phyloP scores from a whole-genome alignment of 192 early-diverging fungal species.

The Podila epicladia region DNA sequence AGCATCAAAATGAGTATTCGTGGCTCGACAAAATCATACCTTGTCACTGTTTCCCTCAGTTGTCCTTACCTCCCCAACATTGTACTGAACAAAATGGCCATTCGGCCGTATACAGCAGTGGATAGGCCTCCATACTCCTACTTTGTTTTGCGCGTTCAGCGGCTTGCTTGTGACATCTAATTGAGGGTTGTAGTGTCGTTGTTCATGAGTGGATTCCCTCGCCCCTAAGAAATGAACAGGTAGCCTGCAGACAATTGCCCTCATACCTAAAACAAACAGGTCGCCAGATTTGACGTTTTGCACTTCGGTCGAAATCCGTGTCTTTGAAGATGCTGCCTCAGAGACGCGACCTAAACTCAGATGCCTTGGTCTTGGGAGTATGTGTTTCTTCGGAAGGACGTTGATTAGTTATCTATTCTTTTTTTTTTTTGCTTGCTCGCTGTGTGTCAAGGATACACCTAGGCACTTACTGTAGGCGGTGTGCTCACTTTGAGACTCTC shows the following conservation, averaged over 20 bases:
- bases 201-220: neutral
- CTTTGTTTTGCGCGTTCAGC: constrained; percentile 19
- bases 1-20: neutral
- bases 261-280: constrained; percentile 33
- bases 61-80: constrained; percentile 26
- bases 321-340: constrained; percentile 17
- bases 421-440: too few species aligned
- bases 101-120: constrained; percentile 35
- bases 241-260: neutral
- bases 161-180: constrained; percentile 25
- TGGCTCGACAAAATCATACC: neutral
- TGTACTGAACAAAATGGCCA: constrained; percentile 40
- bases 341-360: constrained; percentile 22
- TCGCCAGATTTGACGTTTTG: constrained; percentile 32
- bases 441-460: too few species aligned
- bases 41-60: neutral
- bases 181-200: neutral
- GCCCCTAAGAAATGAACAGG: neutral
- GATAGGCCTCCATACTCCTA: constrained; percentile 35
- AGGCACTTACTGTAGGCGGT: constrained; percentile 22
- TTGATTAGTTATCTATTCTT: neutral
- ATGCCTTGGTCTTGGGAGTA: constrained; percentile 24
- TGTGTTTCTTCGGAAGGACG: constrained; percentile 20
- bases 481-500: constrained; percentile 27
- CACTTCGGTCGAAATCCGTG: constrained; percentile 28